Evolutionary conservation across 805 yeast genomes (phyloP), one percentile per base, ranked within the genome.

Genomic region (Candida gorgasii): DNA sequence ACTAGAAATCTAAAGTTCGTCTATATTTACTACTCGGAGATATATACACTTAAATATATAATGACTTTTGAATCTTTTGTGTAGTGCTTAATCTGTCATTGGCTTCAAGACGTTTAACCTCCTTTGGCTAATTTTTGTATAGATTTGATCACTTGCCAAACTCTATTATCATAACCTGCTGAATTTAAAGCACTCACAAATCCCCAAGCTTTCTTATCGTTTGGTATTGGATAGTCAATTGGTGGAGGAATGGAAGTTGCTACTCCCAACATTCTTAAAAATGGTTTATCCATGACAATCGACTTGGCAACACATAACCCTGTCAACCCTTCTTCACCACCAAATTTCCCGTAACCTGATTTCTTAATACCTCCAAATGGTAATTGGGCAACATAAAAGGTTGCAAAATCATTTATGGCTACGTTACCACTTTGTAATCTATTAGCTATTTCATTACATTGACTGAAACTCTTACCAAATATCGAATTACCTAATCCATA

Each of bases 391-490:
- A 93, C 88, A 57, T 90, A 89, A 58, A 82, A 93, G 0, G 98
- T 92, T 6, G 98, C 99, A 72, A 93, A 93, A 68, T 93, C 99
- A 62, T 93, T 93, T 48, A 93, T 87, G 7, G 99, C 97, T 36
- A 93, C 95, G 58, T 90, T 93, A 17, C 99, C 99, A 32, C 90
- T 76, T 27, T 80, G 75, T 52, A 93, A 63, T 7, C 66, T 61
- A 51, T 80, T 72, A 9, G 90, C 86, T 22, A 89, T 79, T 37
- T 68, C 65, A 54, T 81, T 78, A 45, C 89, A 76, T 40, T 75
- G 77, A 5, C 61, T 53, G 58, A 78, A 77, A 53, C 77, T 72
- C 14, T 71, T 68, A 19, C 97, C 95, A 63, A 90, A 93, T 0
- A 93, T 85, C 0, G 98, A 86, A 11, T 87, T 85, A 11, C 99